Base-by-base conservation (phyloP, 1,284 basidiomycete species). In the Sphaerobolus stellatus region DNA sequence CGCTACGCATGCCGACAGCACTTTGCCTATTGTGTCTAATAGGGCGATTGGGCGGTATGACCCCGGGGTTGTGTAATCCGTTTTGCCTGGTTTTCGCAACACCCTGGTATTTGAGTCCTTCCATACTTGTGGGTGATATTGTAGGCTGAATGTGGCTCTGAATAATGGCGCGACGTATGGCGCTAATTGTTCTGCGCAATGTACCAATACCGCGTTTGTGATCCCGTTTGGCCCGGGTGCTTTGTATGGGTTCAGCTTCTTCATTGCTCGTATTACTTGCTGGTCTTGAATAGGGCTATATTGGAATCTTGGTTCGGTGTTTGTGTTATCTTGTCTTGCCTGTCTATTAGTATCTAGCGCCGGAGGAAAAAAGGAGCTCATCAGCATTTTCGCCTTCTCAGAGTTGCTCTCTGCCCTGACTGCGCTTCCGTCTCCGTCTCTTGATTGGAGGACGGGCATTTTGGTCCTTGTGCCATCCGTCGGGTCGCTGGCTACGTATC, bases 1-100 rank as follows among this genome's bases (percentile, higher is more conserved):
- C 22, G 58, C 27, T 2, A 55, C 22, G 29, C 58, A 28, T 25
- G 38, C 45, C 25, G 60, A 54, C 5, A 60, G 38, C 4, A 60
- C 33, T 43, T 61, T 61, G 11, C 48, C 44, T 1, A 60, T 44
- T 14, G 52, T 51, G 2, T 58, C 41, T 20, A 58, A 49, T 20
- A 61, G 57, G 14, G 48, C 34, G n/a, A 61, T 56, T 14, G 50
- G 59, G 3, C 60, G 30, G 49, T 56, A 61, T 6, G 58, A 25
- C 11, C 44, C 28, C 1, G 60, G 56, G 9, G 27, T 18, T 11
- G 55, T 38, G 34, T 59, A 58, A 40, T 54, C 58, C 2, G 53
- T 45, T 13, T 58, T 58, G 6, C 45, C 43, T 3, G 60, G 58
- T 38, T 61, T 60, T 7, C 50, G 47, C 3, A 61, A 16, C n/a